These are phyloP conservation scores for Martiniozyma abietophila DNA, from an alignment of 805 yeast genomes.

Conservation along the genomic window DNA sequence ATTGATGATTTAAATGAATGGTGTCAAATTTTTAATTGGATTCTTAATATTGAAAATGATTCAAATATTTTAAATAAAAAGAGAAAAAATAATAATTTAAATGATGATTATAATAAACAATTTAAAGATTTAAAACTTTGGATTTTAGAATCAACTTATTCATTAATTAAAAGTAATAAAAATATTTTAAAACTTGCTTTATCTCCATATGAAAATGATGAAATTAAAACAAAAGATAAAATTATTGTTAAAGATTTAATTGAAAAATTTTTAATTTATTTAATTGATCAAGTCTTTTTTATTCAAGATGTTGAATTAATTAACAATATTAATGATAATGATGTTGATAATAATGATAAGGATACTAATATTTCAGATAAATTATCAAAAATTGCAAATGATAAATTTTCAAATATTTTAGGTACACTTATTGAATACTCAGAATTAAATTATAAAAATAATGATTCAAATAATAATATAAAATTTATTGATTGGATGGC, in stretches of 20 bases:
- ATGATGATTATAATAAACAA: conserved; percentile 7
- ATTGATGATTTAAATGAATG: conserved; percentile 5
- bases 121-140: conserved; percentile 10
- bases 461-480: not conserved
- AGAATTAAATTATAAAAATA: not conserved
- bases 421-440: conserved; percentile 25
- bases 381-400: conserved; percentile 31
- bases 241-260: conserved; percentile 9
- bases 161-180: conserved; percentile 11
- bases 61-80: conserved; percentile 7
- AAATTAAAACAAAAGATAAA: not conserved
- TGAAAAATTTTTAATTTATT: conserved; percentile 15
- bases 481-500: conserved; percentile 15
- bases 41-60: conserved; percentile 7
- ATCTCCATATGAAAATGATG: not conserved
- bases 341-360: conserved; percentile 3
- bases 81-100: conserved; percentile 1
- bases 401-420: conserved; percentile 60
- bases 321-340: not conserved
- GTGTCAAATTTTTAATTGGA: conserved; percentile 10
- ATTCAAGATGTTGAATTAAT: conserved; percentile 5
- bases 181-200: conserved; percentile 4
- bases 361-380: conserved; percentile 16
- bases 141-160: conserved; percentile 8
- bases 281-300: conserved; percentile 20